phyloP scores from a whole-genome alignment of 441 rosid species.

The Pelargonium cotyledonis region DNA sequence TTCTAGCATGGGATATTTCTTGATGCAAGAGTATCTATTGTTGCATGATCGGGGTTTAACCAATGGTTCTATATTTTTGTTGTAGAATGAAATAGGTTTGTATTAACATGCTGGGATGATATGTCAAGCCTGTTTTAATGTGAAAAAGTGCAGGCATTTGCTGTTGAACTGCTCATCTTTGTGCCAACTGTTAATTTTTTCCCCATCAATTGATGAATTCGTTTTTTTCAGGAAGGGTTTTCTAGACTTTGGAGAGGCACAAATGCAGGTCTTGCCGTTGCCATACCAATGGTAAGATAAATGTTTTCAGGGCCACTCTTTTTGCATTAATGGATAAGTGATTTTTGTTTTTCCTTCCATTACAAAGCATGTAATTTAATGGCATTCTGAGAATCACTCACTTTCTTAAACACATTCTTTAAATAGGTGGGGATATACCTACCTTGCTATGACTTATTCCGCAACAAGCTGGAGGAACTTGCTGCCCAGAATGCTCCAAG shows the following conservation, averaged over 20 bases:
- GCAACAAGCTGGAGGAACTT: constrained; percentile 63
- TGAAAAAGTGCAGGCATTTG: not conserved
- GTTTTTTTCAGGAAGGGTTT: constrained; percentile 68
- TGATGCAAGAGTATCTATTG: not conserved
- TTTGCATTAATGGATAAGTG: not conserved
- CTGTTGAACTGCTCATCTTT: constrained; percentile 1
- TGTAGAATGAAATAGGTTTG: no score
- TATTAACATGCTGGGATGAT: no score
- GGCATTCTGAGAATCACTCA: not conserved
- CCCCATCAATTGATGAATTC: constrained; percentile 6
- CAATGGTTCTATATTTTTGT: no score
- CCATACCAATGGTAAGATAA: constrained; percentile 73
- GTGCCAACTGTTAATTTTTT: constrained; percentile 3
- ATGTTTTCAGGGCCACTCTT: no score
- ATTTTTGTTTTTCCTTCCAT: not conserved
- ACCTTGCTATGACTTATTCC: constrained; percentile 87
- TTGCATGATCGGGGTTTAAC: no score
- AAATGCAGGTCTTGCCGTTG: constrained; percentile 88
- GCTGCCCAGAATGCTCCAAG: constrained; percentile 42
- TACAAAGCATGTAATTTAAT: not conserved
- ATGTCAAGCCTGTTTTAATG: no score
- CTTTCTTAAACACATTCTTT: constrained; percentile 9
- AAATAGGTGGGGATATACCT: constrained; percentile 88
- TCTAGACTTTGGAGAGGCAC: constrained; percentile 95
- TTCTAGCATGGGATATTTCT: not conserved